Percentiles rank a stretch among this genome's conserved stretches.
Conservation (phyloP, 73 alveolate genomes). For the Urostyla sp. region DNA sequence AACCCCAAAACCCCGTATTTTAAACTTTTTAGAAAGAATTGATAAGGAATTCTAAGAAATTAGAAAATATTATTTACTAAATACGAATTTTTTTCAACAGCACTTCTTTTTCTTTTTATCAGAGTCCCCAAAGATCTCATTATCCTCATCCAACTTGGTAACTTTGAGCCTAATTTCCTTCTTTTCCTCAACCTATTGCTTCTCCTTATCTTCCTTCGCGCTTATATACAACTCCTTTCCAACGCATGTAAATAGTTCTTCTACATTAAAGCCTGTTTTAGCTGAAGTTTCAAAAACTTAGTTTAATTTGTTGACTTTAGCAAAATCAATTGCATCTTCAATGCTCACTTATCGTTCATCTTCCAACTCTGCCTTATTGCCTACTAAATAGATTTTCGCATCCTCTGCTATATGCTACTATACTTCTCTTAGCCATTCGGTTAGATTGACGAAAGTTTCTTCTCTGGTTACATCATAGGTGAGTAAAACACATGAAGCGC, state of each 20-base stretch:
- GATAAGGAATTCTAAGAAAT: too few species aligned
- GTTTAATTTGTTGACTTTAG: constrained; percentile 29
- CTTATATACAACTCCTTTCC: constrained; percentile 45
- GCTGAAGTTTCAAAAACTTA: constrained; percentile 66
- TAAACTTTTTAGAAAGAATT: too few species aligned
- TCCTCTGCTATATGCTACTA: constrained; percentile 23
- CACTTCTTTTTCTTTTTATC: too few species aligned
- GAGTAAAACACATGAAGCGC: constrained; percentile 71
- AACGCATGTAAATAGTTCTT: constrained; percentile 42
- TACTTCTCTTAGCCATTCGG: constrained; percentile 69
- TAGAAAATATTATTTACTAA: too few species aligned
- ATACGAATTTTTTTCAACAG: too few species aligned
- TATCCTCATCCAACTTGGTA: too few species aligned
- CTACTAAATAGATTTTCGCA: constrained; percentile 5
- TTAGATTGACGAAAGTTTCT: constrained; percentile 69
- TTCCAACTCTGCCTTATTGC: constrained; percentile 63
- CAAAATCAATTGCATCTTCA: constrained; percentile 64
- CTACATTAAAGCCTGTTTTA: constrained; percentile 65
- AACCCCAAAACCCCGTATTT: too few species aligned
- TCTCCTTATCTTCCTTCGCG: background rate
- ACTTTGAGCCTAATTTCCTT: too few species aligned
- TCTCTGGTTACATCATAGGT: constrained; percentile 66
- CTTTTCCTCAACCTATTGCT: too few species aligned
- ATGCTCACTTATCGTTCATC: constrained; percentile 53
- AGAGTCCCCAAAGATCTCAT: too few species aligned